These are phyloP conservation scores for Microbotryum scabiosae DNA, from an alignment of 1,284 basidiomycete species.

Conservation along the genomic window DNA sequence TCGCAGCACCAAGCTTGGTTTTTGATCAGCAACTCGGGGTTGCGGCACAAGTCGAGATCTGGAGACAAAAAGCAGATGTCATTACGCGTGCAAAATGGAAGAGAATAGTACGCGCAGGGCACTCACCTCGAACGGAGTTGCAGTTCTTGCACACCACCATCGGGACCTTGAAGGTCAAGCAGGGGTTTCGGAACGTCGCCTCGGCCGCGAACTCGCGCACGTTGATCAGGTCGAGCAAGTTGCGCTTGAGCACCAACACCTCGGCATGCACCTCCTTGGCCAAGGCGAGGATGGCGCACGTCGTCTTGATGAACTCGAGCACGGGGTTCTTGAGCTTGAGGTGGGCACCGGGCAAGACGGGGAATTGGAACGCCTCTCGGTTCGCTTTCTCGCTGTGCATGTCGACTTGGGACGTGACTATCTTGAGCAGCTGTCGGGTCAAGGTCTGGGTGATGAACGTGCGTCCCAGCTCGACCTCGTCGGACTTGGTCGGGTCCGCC, in stretches of 20 bases:
- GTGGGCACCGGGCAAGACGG: constrained; percentile 76
- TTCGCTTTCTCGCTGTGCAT: constrained; percentile 54
- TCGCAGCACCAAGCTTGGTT: constrained; percentile 39
- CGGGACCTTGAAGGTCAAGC: constrained; percentile 76
- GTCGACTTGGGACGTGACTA: constrained; percentile 49
- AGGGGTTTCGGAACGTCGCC: constrained; percentile 82
- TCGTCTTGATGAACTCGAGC: constrained; percentile 84
- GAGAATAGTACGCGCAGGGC: neutral
- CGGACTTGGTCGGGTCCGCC: constrained; percentile 57
- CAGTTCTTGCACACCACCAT: constrained; percentile 88
- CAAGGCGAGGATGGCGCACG: constrained; percentile 71
- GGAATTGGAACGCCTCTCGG: constrained; percentile 62
- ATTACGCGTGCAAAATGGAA: neutral
- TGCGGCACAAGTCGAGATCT: constrained; percentile 84
- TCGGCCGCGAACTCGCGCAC: constrained; percentile 68
- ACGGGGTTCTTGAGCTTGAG: constrained; percentile 64
- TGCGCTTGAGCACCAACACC: constrained; percentile 79
- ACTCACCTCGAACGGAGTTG: constrained; percentile 57
- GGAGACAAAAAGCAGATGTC: neutral
- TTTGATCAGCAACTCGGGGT: constrained; percentile 61
- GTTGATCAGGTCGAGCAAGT: constrained; percentile 77
- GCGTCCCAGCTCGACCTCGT: constrained; percentile 59
- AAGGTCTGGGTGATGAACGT: constrained; percentile 72
- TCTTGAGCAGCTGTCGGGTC: constrained; percentile 69
- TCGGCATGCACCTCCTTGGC: constrained; percentile 73